Evolutionary conservation across 2,329 filamentous ascomycete genomes (phyloP).

Genomic region (Colletotrichum sojae): DNA sequence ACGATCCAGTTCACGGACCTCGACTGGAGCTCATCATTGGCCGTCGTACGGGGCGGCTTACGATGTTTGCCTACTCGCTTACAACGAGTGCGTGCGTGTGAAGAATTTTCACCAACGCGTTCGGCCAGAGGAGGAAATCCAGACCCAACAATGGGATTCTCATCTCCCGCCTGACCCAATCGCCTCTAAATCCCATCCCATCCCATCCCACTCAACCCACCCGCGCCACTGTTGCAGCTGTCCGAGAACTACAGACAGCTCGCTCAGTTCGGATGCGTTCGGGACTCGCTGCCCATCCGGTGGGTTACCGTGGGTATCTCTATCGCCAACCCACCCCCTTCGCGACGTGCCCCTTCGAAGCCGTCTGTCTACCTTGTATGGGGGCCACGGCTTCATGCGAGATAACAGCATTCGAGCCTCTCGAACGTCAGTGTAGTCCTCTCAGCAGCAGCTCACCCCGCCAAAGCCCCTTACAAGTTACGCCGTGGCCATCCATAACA

Average conservation of each 20-base stretch:
- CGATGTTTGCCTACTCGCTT: constrained; percentile 16
- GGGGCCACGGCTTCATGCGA: constrained; percentile 23
- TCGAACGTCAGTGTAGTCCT: constrained; percentile 9
- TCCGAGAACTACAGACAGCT: background rate
- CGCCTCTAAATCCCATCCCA: constrained; percentile 8
- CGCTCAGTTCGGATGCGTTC: constrained; percentile 34
- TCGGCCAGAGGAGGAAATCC: background rate
- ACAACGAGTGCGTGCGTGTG: background rate
- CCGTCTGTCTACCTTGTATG: constrained; percentile 23
- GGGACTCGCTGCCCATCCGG: constrained; percentile 23
- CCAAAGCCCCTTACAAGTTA: background rate
- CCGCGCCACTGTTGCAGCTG: constrained; percentile 13
- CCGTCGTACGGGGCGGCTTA: constrained; percentile 7
- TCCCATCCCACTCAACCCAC: constrained; percentile 4
- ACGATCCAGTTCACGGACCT: constrained; percentile 5
- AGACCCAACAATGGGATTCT: constrained; percentile 8
- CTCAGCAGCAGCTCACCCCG: background rate
- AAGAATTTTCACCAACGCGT: constrained; percentile 4
- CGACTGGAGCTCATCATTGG: constrained; percentile 14
- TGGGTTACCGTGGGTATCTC: constrained; percentile 1
- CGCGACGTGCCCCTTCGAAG: constrained; percentile 18
- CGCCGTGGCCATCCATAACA: constrained; percentile 13
- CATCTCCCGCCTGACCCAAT: constrained; percentile 24
- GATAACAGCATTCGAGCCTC: constrained; percentile 36
- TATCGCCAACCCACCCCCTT: background rate